Conservation (phyloP, 441 rosid species). For the Kokia cookei region DNA sequence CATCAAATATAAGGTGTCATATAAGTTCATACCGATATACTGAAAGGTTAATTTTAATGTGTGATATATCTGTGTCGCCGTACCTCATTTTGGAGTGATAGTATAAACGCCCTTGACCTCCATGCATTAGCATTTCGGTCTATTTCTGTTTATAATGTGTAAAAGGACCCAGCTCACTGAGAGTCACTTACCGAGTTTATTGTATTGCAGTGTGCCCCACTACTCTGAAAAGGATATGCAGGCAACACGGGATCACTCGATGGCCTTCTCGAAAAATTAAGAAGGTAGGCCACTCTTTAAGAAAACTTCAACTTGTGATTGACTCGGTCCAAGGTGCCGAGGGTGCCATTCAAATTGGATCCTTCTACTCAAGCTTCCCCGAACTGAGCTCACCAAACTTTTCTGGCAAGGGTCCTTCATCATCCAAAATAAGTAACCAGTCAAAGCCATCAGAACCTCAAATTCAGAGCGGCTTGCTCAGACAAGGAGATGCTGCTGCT, state of each 20-base stretch:
- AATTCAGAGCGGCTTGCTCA: slow-evolving; percentile 26
- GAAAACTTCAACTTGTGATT: slow-evolving; percentile 76
- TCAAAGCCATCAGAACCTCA: slow-evolving; percentile 25
- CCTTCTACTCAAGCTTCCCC: slow-evolving; percentile 78
- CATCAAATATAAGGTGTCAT: background rate
- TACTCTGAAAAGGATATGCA: slow-evolving; percentile 85
- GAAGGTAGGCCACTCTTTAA: slow-evolving; percentile 79
- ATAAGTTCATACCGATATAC: background rate
- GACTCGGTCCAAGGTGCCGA: slow-evolving; percentile 74
- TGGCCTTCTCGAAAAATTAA: slow-evolving; percentile 95
- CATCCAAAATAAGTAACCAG: slow-evolving; percentile 21
- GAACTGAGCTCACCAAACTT: slow-evolving; percentile 52
- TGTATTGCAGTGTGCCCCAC: slow-evolving; percentile 82
- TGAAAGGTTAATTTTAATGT: background rate
- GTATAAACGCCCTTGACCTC: background rate
- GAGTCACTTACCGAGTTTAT: slow-evolving; percentile 7
- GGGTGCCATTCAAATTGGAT: slow-evolving; percentile 63
- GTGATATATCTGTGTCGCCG: background rate
- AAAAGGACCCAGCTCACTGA: background rate
- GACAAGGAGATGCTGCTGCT: slow-evolving; percentile 29
- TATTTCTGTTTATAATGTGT: background rate
- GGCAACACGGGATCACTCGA: slow-evolving; percentile 83
- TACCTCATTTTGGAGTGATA: background rate
- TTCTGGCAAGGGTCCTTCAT: slow-evolving; percentile 27
- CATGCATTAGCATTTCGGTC: background rate